These are phyloP conservation scores for Schizosaccharomyces lindneri DNA, from an alignment of 805 yeast species.

Conservation along the genomic window DNA sequence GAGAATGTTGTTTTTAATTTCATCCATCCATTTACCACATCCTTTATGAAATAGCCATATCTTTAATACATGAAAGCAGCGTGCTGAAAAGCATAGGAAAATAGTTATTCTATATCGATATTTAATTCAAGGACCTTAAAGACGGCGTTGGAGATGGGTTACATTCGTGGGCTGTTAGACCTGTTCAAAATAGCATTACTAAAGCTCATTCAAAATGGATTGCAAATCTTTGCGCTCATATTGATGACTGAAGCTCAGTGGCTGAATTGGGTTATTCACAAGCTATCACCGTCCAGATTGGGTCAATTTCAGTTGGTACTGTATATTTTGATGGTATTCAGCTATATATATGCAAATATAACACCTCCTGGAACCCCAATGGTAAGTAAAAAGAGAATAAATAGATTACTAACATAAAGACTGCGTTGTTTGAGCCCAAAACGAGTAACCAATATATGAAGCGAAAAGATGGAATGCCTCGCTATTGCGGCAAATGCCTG, in stretches of 20 bases:
- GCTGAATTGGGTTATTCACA: neutral
- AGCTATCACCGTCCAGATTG: neutral
- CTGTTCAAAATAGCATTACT: too few relatives aligned
- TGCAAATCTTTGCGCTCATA: neutral
- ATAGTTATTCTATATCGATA: too few relatives aligned
- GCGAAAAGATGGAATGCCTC: neutral
- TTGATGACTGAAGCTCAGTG: neutral
- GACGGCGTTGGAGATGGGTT: too few relatives aligned
- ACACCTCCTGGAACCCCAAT: neutral
- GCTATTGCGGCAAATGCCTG: neutral
- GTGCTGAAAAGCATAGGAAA: too few relatives aligned
- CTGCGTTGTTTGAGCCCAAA: neutral
- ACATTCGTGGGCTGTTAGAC: too few relatives aligned
- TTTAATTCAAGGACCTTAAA: too few relatives aligned
- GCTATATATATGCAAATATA: neutral
- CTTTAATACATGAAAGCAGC: too few relatives aligned
- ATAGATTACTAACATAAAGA: neutral
- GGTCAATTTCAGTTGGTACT: neutral
- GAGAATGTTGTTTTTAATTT: too few relatives aligned
- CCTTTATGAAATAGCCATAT: too few relatives aligned
- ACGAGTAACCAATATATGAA: neutral
- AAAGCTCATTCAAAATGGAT: neutral
- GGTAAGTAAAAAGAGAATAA: neutral
- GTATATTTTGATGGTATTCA: neutral
- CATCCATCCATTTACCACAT: too few relatives aligned